Base-by-base conservation (phyloP, 441 rosid species). In the Adansonia grandidieri region DNA sequence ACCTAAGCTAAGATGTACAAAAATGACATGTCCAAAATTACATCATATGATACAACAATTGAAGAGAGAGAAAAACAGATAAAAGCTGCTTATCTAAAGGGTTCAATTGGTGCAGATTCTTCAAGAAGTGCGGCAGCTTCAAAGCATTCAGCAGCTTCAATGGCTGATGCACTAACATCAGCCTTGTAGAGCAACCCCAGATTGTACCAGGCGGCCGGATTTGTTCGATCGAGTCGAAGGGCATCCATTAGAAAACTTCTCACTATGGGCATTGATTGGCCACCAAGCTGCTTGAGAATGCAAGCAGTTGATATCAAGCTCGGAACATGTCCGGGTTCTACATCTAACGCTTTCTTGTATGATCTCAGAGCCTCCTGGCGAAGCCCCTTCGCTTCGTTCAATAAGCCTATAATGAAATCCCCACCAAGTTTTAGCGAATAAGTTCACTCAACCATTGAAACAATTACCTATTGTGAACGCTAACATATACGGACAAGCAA, bases 71-170 rank as follows among this genome's bases (percentile, higher is more conserved):
- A 28, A 28, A 28, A 28, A 28, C 32, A 28, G 0, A 9, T 6
- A 40, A 15, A 77, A 74, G 10, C 9, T 19, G 75, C 32, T 79
- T 58, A 81, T 82, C 88, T 83, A 44, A 86, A 86, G 47, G 89
- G 86, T 79, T 88, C 89, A 42, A 88, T 65, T 0, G 90, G 90
- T 20, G 86, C 82, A 66, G 89, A 63, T 72, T 84, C 90, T 80
- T 86, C 83, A n/a, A 88, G 79, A 74, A 84, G 58, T 40, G 85
- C 82, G 58, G 90, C 90, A 60, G 88, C 90, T 80, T 88, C 85
- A 0, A 86, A 83, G 77, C 89, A 88, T 74, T 86, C 89, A 0
- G 84, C 86, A 42, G 84, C 87, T 51, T 88, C 90, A 5, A 71
- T 19, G 6, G 76, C 40, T 0, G 84, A 68, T 42, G 87, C 84